Conservation (phyloP, 352 stramenopile genomes). For the Thraustochytrium striatum region DNA sequence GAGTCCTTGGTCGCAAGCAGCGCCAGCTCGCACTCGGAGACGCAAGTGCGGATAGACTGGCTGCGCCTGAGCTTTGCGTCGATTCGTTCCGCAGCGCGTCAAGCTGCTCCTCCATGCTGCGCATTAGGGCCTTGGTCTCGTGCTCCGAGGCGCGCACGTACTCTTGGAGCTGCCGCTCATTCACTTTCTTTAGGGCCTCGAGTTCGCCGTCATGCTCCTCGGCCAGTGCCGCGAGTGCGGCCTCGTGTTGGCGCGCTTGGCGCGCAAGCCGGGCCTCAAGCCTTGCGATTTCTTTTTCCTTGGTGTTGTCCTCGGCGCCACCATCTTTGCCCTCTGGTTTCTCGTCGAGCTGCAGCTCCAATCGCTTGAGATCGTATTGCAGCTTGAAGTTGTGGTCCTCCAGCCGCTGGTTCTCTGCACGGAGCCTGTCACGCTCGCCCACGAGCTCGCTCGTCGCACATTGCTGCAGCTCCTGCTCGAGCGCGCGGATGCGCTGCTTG, state of each 20-base stretch:
- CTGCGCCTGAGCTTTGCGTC: background rate
- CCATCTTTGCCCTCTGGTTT: background rate
- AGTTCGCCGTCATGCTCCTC: background rate
- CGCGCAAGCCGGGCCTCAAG: background rate
- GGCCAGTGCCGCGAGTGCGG: background rate
- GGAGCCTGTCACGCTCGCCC: background rate
- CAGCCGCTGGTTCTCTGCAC: background rate
- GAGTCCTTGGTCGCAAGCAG: no score
- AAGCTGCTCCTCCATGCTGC: background rate
- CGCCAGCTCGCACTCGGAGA: no score
- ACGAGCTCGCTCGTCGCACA: background rate
- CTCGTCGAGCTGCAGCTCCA: conserved; percentile 20
- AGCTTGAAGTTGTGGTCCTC: conserved; percentile 28
- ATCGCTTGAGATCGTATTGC: conserved; percentile 22
- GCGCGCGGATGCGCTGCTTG: background rate
- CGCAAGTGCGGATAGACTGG: no score
- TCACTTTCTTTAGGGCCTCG: background rate
- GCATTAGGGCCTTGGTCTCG: background rate
- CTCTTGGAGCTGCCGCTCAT: background rate
- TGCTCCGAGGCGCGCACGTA: background rate
- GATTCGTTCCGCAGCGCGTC: background rate
- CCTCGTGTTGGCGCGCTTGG: background rate
- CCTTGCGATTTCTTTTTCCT: conserved; percentile 18
- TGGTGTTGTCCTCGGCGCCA: background rate
- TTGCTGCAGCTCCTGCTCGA: background rate